These are phyloP conservation scores for Tremellales sp. DNA, from an alignment of 1,284 basidiomycete genomes.

Conservation along the genomic window DNA sequence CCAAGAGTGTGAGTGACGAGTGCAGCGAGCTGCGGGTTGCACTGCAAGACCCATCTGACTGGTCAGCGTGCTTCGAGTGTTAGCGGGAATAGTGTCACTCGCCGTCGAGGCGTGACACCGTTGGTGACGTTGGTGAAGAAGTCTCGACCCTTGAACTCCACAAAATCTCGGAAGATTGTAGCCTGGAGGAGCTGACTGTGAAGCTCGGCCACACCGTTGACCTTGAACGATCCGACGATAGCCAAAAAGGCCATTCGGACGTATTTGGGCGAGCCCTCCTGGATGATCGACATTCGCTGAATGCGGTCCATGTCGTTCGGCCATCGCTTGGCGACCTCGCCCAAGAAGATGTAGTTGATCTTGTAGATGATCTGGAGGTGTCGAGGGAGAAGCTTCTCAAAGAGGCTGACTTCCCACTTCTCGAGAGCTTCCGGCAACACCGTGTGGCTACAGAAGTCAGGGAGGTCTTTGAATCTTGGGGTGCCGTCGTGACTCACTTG, in stretches of 20 bases:
- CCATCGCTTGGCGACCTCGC: constrained; percentile 80
- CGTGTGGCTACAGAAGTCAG: constrained; percentile 25
- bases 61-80: neutral
- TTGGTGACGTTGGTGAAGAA: constrained; percentile 49
- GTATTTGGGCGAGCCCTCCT: constrained; percentile 78
- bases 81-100: constrained; percentile 4
- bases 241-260: constrained; percentile 73
- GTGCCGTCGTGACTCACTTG: constrained; percentile 52
- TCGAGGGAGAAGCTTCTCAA: constrained; percentile 72
- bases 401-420: constrained; percentile 82
- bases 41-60: constrained; percentile 81
- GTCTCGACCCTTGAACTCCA: constrained; percentile 46
- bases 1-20: constrained; percentile 78
- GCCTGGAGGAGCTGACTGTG: constrained; percentile 52
- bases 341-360: constrained; percentile 53
- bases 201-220: constrained; percentile 93
- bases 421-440: constrained; percentile 50
- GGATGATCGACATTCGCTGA: constrained; percentile 80
- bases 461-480: neutral
- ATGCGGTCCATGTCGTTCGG: constrained; percentile 72
- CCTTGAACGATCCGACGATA: constrained; percentile 65
- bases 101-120: constrained; percentile 44
- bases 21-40: constrained; percentile 76
- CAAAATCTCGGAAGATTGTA: constrained; percentile 86
- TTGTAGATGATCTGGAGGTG: constrained; percentile 77